Base-by-base conservation (phyloP, 805 yeast species). In the Candida lessepsii region DNA sequence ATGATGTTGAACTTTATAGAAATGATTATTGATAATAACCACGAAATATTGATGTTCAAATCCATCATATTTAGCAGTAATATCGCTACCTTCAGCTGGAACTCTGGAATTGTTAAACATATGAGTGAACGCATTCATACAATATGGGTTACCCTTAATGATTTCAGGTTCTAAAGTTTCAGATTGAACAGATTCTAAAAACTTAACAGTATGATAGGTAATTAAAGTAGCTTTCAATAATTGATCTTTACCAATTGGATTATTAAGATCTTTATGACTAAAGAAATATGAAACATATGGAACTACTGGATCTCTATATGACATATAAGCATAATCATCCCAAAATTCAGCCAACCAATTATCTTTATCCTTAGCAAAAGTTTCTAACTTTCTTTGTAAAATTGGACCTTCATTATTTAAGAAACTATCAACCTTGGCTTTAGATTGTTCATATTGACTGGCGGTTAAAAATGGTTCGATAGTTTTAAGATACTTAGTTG, bases 321-420 rank as follows among this genome's bases (percentile, higher is more conserved):
- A 80, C 70, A 91, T 71, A 65, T 91, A 91, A 15, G 96, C 96
- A 51, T 85, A 86, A 53, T 86, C 84, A 61, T 91, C 96, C 99
- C 99, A 91, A 75, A 83, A 88, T 45, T 78, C 83, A 34, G 85
- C 77, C 54, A 91, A 73, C 99, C 99, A 91, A 62, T 91, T 91
- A 57, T 88, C 82, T 46, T 78, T 76, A 38, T 63, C 73, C 21
- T 64, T 52, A 20, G 91, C 82, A 50, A 79, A 78, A 18, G 72
- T 66, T 26, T 61, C 56, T 39, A 91, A 73, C 45, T 90, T 75
- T 41, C 69, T 49, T 58, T 91, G 98, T 46, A 91, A 74, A 23
- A 59, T 65, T 39, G 78, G 80, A 13, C 93, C 88, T 32, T 70
- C 68, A 19, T 80, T 65, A 20, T 63, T 59, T 26, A 77, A 63